phyloP scores from a whole-genome alignment of 2,329 filamentous ascomycete genomes.

The Curvularia sp. region DNA sequence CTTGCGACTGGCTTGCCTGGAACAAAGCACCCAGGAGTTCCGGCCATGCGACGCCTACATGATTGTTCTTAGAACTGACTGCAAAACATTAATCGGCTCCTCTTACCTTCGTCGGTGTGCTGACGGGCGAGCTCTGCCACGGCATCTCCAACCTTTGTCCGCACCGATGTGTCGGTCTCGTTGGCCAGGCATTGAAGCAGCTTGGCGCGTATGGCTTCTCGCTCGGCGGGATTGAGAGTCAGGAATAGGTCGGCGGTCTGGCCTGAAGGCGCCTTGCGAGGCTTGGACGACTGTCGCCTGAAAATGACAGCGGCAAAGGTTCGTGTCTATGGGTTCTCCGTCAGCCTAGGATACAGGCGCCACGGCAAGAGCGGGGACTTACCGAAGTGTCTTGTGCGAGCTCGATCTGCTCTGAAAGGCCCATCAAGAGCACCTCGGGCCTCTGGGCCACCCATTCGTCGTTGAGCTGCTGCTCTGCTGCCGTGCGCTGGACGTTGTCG shows the following conservation, averaged over 20 bases:
- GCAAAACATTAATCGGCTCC: neutral
- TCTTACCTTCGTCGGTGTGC: slow-evolving; percentile 88
- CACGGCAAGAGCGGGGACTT: slow-evolving; percentile 33
- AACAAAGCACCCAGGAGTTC: slow-evolving; percentile 88
- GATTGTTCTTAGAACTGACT: slow-evolving; percentile 20
- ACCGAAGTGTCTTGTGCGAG: slow-evolving; percentile 76
- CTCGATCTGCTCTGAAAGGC: slow-evolving; percentile 88
- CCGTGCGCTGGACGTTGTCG: slow-evolving; percentile 83
- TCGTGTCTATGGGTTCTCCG: slow-evolving; percentile 66
- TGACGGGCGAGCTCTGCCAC: slow-evolving; percentile 94
- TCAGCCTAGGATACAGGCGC: slow-evolving; percentile 10
- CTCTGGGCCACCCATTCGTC: slow-evolving; percentile 84
- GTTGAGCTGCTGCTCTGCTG: slow-evolving; percentile 89
- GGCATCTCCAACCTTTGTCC: slow-evolving; percentile 97
- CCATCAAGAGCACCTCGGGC: slow-evolving; percentile 91
- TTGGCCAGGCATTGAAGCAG: slow-evolving; percentile 76
- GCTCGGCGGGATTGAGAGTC: slow-evolving; percentile 75
- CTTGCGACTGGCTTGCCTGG: slow-evolving; percentile 84
- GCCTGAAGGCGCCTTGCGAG: slow-evolving; percentile 74
- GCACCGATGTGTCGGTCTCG: slow-evolving; percentile 75
- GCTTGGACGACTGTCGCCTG: slow-evolving; percentile 88
- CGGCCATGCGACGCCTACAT: slow-evolving; percentile 80
- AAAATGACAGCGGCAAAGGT: slow-evolving; percentile 95
- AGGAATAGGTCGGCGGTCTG: slow-evolving; percentile 82
- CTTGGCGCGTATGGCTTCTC: slow-evolving; percentile 80